Evolutionary conservation across 2,329 filamentous ascomycete species (phyloP).

Genomic region (Exophiala calicioides): DNA sequence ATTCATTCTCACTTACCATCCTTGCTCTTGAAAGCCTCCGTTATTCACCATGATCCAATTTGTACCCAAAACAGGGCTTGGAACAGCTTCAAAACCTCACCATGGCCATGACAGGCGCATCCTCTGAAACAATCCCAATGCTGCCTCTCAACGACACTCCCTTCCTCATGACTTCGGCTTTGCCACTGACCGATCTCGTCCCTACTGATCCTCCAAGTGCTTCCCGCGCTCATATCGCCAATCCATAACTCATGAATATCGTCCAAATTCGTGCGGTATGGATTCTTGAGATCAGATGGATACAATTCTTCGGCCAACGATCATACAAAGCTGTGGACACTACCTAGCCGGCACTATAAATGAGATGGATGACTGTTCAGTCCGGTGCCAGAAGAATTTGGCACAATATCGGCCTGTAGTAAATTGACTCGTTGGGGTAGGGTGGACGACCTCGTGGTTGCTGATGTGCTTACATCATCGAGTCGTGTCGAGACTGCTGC

Average conservation of each 20-base stretch:
- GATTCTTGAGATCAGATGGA: conserved; percentile 8
- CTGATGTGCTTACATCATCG: conserved; percentile 2
- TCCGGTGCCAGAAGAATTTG: not conserved
- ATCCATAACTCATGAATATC: conserved; percentile 40
- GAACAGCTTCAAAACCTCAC: conserved; percentile 1
- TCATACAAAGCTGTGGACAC: conserved; percentile 14
- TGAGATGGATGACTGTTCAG: conserved; percentile 7
- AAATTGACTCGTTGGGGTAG: conserved; percentile 3
- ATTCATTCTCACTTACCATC: too few relatives aligned
- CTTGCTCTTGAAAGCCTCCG: too few relatives aligned
- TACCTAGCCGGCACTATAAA: conserved; percentile 11
- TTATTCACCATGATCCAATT: too few relatives aligned
- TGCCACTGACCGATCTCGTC: conserved; percentile 30
- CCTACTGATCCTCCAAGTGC: conserved; percentile 41
- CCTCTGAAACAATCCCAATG: conserved; percentile 32
- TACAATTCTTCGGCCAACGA: conserved; percentile 22
- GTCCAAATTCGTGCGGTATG: conserved; percentile 30
- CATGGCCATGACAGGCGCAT: conserved; percentile 28
- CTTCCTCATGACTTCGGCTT: conserved; percentile 19
- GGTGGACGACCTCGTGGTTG: not conserved
- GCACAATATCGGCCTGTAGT: conserved; percentile 7
- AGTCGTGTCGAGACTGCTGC: conserved; percentile 2
- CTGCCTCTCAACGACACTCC: conserved; percentile 23
- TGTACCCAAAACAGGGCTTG: not conserved
- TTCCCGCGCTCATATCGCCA: conserved; percentile 38